These are phyloP conservation scores for Beauveria caledonica DNA, from an alignment of 2,329 filamentous ascomycete genomes.

Conservation along the genomic window DNA sequence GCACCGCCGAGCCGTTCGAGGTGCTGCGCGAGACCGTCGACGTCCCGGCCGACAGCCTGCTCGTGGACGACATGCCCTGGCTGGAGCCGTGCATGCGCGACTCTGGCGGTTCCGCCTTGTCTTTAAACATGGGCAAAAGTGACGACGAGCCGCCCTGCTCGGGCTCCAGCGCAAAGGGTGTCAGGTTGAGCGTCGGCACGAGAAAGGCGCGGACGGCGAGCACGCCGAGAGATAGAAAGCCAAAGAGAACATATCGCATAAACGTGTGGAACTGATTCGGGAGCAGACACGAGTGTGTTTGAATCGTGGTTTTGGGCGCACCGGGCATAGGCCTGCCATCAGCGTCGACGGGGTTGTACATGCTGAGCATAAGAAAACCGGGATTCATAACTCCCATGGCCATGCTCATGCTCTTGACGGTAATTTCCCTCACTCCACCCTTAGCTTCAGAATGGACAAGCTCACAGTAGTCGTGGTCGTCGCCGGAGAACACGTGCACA, in stretches of 20 bases:
- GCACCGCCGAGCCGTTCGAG: slow-evolving; percentile 17
- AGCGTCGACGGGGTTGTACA: slow-evolving; percentile 82
- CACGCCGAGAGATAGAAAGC: slow-evolving; percentile 42
- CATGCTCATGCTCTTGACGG: slow-evolving; percentile 91
- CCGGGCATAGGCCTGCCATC: slow-evolving; percentile 40
- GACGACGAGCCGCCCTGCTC: slow-evolving; percentile 17
- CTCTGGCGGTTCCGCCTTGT: slow-evolving; percentile 40
- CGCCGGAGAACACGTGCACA: slow-evolving; percentile 81
- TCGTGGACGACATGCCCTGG: slow-evolving; percentile 12
- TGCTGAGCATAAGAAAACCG: slow-evolving; percentile 77
- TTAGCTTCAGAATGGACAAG: slow-evolving; percentile 66
- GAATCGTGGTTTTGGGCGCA: slow-evolving; percentile 52
- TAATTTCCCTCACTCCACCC: slow-evolving; percentile 68
- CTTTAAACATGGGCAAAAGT: slow-evolving; percentile 43
- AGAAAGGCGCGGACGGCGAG: slow-evolving; percentile 48
- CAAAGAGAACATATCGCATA: slow-evolving; percentile 63
- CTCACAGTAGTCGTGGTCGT: slow-evolving; percentile 98
- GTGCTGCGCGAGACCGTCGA: slow-evolving; percentile 16
- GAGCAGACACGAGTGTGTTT: slow-evolving; percentile 84
- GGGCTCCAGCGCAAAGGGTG: slow-evolving; percentile 44
- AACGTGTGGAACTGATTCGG: slow-evolving; percentile 83
- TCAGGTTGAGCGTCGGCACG: slow-evolving; percentile 45
- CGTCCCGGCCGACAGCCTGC: slow-evolving; percentile 11
- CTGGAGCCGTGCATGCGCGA: slow-evolving; percentile 16
- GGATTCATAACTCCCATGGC: slow-evolving; percentile 89